Evolutionary conservation across 257 asterid genomes (phyloP), one percentile per base, ranked within the genome.

Genomic region (Fraxinus americana): DNA sequence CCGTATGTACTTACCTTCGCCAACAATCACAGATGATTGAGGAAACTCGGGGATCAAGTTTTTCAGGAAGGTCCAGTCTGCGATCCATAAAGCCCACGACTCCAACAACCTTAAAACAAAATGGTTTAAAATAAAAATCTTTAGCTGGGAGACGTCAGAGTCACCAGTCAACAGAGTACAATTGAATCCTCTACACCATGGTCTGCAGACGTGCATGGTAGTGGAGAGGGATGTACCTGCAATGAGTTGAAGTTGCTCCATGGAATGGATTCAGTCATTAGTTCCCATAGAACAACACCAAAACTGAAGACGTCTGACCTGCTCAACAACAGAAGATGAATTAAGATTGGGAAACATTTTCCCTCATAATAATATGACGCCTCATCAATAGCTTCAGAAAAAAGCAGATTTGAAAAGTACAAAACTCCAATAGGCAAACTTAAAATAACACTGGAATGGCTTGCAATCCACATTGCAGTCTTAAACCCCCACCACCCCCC

Each of bases 201-300:
- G 17, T 63, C 69, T 63, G 32, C 69, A 63, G 29, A 54, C 65
- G 10, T 1, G 32, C 39, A 70, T 34, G n/a, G 54, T 17, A 17
- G 32, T 0, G 25, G 74, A 63, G 25, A 57, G 38, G 19, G 68
- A 30, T 29, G 45, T 81, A 90, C 97, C 92, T 89, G 96, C 52
- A 91, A 84, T 65, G 88, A 14, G 80, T 91, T 91, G 71, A 92
- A 80, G 80, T 86, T 70, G 75, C 77, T 77, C 96, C 97, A 92
- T 0, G 97, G 97, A 67, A 92, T 63, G 39, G 82, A 54, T 81
- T 83, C 90, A 1, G 97, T 92, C 87, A 91, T 77, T 35, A 92
- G 86, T 76, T 92, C 97, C 97, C 97, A 92, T 68, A 92, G 75
- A 73, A 91, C 81, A 61, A 92, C 96, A 14, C 97, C 94, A 54